Conservation (phyloP, 306 rosid genomes). For the Cercis canadensis region DNA sequence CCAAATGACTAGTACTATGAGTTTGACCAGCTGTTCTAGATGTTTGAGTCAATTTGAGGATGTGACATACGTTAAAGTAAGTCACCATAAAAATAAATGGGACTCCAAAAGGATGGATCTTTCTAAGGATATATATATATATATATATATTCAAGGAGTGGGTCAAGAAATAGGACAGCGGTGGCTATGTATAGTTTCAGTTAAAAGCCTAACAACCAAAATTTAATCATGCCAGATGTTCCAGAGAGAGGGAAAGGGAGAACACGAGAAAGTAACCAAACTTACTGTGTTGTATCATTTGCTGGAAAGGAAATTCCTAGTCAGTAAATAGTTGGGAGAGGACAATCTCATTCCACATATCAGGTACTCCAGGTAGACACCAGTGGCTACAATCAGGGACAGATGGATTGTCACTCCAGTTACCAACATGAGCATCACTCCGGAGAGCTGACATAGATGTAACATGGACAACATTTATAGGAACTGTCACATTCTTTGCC, state of each 20-base stretch:
- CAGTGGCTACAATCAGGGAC: slow-evolving; percentile 84
- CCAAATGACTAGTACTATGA: neutral
- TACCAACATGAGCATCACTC: slow-evolving; percentile 85
- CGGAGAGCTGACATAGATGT: slow-evolving; percentile 83
- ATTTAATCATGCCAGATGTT: slow-evolving; percentile 12
- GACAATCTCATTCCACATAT: slow-evolving; percentile 81
- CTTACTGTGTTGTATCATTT: slow-evolving; percentile 48
- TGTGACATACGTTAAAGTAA: too few relatives aligned
- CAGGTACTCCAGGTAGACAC: slow-evolving; percentile 94
- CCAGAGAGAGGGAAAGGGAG: slow-evolving; percentile 2
- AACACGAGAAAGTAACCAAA: slow-evolving; percentile 20
- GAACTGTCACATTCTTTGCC: slow-evolving; percentile 53
- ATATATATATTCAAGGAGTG: too few relatives aligned
- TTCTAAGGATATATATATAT: too few relatives aligned
- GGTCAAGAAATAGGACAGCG: too few relatives aligned
- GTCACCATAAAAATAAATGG: too few relatives aligned
- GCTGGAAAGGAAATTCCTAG: slow-evolving; percentile 41
- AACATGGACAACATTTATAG: slow-evolving; percentile 61
- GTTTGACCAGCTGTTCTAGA: too few relatives aligned
- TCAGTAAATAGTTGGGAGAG: slow-evolving; percentile 58
- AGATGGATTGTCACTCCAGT: slow-evolving; percentile 68
- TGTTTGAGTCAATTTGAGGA: too few relatives aligned
- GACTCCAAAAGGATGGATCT: too few relatives aligned
- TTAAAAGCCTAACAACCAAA: too few relatives aligned
- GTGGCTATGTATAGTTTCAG: too few relatives aligned